Percentiles rank a stretch among this genome's conserved stretches.
These are phyloP conservation scores for Hibiscus tridactylites DNA, from an alignment of 345 rosid species.

Conservation along the genomic window DNA sequence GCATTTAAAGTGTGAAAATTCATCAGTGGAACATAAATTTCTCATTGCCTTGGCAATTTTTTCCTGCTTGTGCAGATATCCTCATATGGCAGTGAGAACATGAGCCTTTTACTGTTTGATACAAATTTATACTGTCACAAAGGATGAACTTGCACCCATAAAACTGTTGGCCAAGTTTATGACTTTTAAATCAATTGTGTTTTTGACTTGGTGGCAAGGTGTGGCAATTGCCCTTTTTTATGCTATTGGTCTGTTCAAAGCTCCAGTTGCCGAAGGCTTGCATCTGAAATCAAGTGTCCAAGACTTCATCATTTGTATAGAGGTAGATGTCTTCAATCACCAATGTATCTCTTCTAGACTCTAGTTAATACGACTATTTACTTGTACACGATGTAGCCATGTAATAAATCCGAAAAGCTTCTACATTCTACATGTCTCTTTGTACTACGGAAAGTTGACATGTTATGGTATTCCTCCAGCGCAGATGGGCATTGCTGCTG, in stretches of 20 bases:
- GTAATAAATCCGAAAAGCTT: background rate
- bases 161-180: slow-evolving; percentile 88
- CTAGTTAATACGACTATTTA: background rate
- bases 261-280: slow-evolving; percentile 72
- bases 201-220: slow-evolving; percentile 99
- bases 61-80: slow-evolving; percentile 57
- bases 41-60: slow-evolving; percentile 4
- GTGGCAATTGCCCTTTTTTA: slow-evolving; percentile 84
- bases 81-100: slow-evolving; percentile 87
- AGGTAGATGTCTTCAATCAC: slow-evolving; percentile 49
- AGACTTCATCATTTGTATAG: slow-evolving; percentile 94
- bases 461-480: slow-evolving; percentile 43
- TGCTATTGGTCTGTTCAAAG: slow-evolving; percentile 76
- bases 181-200: slow-evolving; percentile 88
- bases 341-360: slow-evolving; percentile 9
- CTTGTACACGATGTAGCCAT: background rate
- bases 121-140: slow-evolving; percentile 78
- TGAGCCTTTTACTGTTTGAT: slow-evolving; percentile 97
- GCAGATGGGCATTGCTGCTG: slow-evolving; percentile 98
- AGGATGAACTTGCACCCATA: slow-evolving; percentile 84
- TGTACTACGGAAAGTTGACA: slow-evolving; percentile 27
- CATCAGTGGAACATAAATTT: background rate
- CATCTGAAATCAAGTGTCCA: slow-evolving; percentile 85
- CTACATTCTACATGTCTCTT: background rate
- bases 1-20: background rate